Percentiles rank a stretch among this genome's conserved stretches.
phyloP scores from a whole-genome alignment of 495 filamentous ascomycete genomes.

The Delitschia confertaspora region DNA sequence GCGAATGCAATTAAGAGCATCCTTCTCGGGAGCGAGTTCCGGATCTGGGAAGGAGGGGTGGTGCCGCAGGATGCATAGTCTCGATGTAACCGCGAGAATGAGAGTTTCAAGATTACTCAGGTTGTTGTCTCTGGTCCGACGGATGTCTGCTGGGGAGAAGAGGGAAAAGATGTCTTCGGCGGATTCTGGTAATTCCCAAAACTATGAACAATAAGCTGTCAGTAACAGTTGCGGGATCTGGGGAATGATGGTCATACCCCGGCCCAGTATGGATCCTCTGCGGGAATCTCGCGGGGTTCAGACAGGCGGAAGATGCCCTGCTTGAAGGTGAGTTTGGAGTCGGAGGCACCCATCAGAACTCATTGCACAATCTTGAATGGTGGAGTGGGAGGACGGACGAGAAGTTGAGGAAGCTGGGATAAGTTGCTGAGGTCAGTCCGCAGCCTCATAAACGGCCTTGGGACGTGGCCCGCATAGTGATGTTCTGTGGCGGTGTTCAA shows the following conservation, averaged over 20 bases:
- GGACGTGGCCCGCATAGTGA: too few relatives aligned
- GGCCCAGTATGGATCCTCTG: slow-evolving; percentile 88
- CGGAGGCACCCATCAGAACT: slow-evolving; percentile 80
- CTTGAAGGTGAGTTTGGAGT: slow-evolving; percentile 99
- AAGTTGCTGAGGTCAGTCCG: not conserved
- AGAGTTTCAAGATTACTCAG: slow-evolving; percentile 88
- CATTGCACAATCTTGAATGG: too few relatives aligned
- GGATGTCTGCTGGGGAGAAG: slow-evolving; percentile 88
- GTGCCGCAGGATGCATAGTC: slow-evolving; percentile 71
- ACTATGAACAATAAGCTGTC: slow-evolving; percentile 45
- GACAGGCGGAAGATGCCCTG: slow-evolving; percentile 96
- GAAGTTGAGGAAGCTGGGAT: too few relatives aligned
- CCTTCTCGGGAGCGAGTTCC: slow-evolving; percentile 78
- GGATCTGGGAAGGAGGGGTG: slow-evolving; percentile 84
- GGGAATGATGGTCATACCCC: slow-evolving; percentile 50
- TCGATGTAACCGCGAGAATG: slow-evolving; percentile 68
- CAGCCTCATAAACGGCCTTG: too few relatives aligned
- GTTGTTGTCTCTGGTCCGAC: slow-evolving; percentile 77
- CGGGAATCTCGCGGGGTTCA: slow-evolving; percentile 77
- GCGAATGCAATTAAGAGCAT: slow-evolving; percentile 89
- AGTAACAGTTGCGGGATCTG: slow-evolving; percentile 4
- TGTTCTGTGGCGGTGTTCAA: too few relatives aligned
- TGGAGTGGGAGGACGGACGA: too few relatives aligned
- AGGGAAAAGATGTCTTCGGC: slow-evolving; percentile 94
- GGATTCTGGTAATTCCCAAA: slow-evolving; percentile 96